Conservation (phyloP, 805 yeast species). For the Schizosaccharomyces cryophilus region DNA sequence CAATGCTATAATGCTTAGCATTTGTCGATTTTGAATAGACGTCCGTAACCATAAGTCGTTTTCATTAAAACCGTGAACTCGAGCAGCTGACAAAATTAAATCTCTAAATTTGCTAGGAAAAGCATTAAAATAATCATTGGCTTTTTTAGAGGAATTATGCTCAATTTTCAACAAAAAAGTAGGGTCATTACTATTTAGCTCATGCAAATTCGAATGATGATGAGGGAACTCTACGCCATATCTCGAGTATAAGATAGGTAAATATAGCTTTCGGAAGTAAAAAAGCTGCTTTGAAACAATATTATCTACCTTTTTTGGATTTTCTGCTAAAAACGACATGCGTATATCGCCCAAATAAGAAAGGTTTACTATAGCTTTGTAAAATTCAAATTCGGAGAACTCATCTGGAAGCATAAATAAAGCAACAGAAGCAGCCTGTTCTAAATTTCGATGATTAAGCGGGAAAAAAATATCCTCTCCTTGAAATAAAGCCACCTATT, state of each 20-base stretch:
- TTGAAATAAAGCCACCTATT: not conserved
- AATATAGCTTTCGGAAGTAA: slow-evolving; percentile 46
- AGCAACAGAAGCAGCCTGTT: slow-evolving; percentile 52
- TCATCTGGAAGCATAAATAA: slow-evolving; percentile 25
- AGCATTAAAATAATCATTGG: too few species aligned
- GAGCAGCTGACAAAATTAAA: too few species aligned
- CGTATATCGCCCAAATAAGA: slow-evolving; percentile 84
- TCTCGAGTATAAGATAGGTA: slow-evolving; percentile 32
- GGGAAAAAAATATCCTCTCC: not conserved
- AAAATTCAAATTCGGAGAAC: slow-evolving; percentile 41
- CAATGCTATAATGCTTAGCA: too few species aligned
- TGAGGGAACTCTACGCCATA: slow-evolving; percentile 25
- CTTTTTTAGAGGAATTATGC: too few species aligned
- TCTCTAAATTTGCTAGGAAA: too few species aligned
- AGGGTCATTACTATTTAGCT: too few species aligned
- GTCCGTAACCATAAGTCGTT: too few species aligned
- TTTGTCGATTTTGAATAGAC: too few species aligned
- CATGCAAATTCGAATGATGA: too few species aligned
- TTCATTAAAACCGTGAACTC: too few species aligned
- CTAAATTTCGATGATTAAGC: slow-evolving; percentile 44
- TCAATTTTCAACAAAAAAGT: too few species aligned
- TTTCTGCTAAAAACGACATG: slow-evolving; percentile 56
- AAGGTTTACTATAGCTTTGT: slow-evolving; percentile 48
- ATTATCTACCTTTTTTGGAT: slow-evolving; percentile 66
- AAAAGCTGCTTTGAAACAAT: slow-evolving; percentile 57